Base-by-base conservation (phyloP, 176 grass and related monocot genomes). In the Musa schizocarpa region DNA sequence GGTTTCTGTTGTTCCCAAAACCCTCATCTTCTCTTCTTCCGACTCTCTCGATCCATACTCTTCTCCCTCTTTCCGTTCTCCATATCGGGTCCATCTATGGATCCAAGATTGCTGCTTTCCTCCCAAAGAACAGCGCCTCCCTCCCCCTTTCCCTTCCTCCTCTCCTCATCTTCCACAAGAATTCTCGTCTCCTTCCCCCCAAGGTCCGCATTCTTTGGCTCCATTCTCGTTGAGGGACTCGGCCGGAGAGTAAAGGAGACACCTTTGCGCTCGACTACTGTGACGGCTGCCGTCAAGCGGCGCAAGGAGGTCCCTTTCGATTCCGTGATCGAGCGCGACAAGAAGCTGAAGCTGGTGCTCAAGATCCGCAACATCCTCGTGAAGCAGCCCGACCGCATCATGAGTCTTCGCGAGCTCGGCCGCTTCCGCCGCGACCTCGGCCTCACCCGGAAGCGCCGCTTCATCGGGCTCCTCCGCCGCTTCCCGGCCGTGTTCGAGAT, bases 331-430 rank as follows among this genome's bases (percentile, higher is more conserved):
- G 88, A 98, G 78, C 82, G 86, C 22, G 95, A 98, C 82, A 99
- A 99, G 90, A 99, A 91, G 81, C 83, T 99, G 7, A 99, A 99
- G 81, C 86, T 99, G 22, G 86, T 94, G 14, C 80, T 99, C 77
- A 94, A 91, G 86, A 92, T 99, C 50, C 89, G 90, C 78, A 87
- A 88, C 73, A 92, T 99, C 74, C 88, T 99, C 54, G 88, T 94
- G 50, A 76, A 77, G 80, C 78, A 87, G 72, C 86, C 86, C 3
- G 86, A 99, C 83, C 76, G 88, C 49, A 84, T 94, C 76, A 99
- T 99, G 95, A 91, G 82, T 80, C 86, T 99, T 11, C 72, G 86
- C 2, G 87, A 99, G 75, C 89, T 98, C 24, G 95, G 95, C 59
- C 88, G 89, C 26, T 98, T 93, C 80, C 86, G 90, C 71, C 87